phyloP scores from a whole-genome alignment of 306 rosid genomes.

The Dalbergia cochinchinensis region DNA sequence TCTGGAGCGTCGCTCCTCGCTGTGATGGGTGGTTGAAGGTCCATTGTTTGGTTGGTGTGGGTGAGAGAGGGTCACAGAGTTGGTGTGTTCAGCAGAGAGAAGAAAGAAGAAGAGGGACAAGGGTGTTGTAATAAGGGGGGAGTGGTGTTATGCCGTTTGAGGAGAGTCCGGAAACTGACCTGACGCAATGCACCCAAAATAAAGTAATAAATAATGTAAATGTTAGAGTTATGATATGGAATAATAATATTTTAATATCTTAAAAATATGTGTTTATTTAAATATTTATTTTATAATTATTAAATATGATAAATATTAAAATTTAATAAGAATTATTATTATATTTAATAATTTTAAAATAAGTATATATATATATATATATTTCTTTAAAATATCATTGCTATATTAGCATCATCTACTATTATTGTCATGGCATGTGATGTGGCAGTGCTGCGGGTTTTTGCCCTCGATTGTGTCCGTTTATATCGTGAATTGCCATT shows the following conservation, averaged over 20 bases:
- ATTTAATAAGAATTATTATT: too few species aligned
- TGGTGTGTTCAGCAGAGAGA: background rate
- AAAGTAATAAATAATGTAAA: constrained; percentile 18
- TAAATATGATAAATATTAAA: too few species aligned
- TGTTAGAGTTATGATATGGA: too few species aligned
- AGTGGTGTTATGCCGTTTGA: background rate
- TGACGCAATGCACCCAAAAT: constrained; percentile 2
- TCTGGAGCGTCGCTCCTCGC: constrained; percentile 39
- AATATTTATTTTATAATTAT: too few species aligned
- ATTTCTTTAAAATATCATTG: too few species aligned
- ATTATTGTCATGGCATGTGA: background rate
- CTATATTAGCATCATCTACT: too few species aligned
- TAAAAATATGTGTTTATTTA: too few species aligned
- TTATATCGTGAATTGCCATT: constrained; percentile 53
- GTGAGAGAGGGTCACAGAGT: constrained; percentile 15
- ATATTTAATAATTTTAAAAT: too few species aligned
- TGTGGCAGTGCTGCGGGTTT: background rate
- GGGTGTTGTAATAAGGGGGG: background rate
- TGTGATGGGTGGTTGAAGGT: constrained; percentile 52
- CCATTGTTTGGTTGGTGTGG: constrained; percentile 47
- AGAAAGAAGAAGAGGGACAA: background rate
- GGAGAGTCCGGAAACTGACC: background rate
- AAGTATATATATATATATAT: too few species aligned
- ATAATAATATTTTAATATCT: too few species aligned
- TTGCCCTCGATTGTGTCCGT: background rate